Base-by-base conservation (phyloP, 768 basidiomycete genomes). In the Tylopilus intermedius region DNA sequence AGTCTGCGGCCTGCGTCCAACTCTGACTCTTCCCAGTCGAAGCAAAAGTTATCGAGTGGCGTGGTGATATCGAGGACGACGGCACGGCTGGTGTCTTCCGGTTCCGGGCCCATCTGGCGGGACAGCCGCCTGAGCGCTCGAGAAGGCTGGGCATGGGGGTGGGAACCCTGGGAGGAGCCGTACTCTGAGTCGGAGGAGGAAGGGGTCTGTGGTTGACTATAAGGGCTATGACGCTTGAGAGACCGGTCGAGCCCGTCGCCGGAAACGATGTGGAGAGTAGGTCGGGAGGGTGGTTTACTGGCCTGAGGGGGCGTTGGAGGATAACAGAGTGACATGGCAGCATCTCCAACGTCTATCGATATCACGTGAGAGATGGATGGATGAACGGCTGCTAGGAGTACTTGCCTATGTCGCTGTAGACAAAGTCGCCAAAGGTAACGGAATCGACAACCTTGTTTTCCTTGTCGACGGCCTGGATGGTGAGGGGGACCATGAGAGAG, bases 1-100 rank as follows among this genome's bases (percentile, higher is more conserved):
- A 98, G 84, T 40, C 94, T 84, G 45, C 95, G 83, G 4, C 88
- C 83, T 3, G 76, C 74, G 14, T 73, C 66, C 52, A 82, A 67
- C 65, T 97, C 95, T 22, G 85, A 77, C 13, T 76, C 70, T 14
- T 75, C 74, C 84, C 88, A 88, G 15, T 73, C 77, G 4, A 67
- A 62, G 67, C 80, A 82, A 45, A 88, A 74, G 46, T 61, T 67
- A 29, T 79, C 72, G 33, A 86, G 75, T 3, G 83, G 76, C 14
- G 79, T 81, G 53, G 79, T 66, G 51, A 88, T 73, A 33, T 85
- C 78, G 42, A 90, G 81, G 46, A 80, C 67, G 56, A 82, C 81
- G 21, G 77, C 81, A 54, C 79, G 77, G 8, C 76, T 71, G 7
- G 75, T 51, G 38, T 79, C 79, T 10, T 79, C 74, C 24, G 62